phyloP scores from a whole-genome alignment of 768 basidiomycete genomes.

The Hirschioporus abietinus region DNA sequence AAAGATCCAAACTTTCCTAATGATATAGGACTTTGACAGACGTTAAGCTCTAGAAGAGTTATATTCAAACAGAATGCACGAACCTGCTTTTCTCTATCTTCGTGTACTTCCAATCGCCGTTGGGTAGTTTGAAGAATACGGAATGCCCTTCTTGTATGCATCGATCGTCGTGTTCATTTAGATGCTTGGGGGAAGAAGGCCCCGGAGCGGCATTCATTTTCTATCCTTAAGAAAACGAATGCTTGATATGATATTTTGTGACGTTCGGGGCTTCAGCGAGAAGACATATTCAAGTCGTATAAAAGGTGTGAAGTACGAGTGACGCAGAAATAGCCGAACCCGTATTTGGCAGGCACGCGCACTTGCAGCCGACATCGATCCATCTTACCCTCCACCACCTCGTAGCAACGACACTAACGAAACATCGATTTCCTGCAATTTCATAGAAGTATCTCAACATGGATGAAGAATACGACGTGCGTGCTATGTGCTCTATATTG shows the following conservation, averaged over 20 bases:
- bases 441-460: slow-evolving; percentile 37
- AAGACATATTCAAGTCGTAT: no score
- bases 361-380: neutral
- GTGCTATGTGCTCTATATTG: slow-evolving; percentile 9
- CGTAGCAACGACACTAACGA: slow-evolving; percentile 2
- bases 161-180: neutral
- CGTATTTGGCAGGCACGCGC: neutral
- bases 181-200: neutral
- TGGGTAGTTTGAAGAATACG: slow-evolving; percentile 77
- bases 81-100: slow-evolving; percentile 72
- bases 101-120: slow-evolving; percentile 68
- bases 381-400: slow-evolving; percentile 2
- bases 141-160: slow-evolving; percentile 64
- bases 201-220: neutral
- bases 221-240: neutral
- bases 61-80: slow-evolving; percentile 24
- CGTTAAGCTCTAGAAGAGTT: slow-evolving; percentile 2
- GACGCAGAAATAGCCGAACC: neutral
- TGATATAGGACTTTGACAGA: slow-evolving; percentile 49
- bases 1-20: slow-evolving; percentile 89
- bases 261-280: neutral
- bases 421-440: neutral
- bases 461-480: slow-evolving; percentile 99
- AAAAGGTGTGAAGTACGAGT: no score
- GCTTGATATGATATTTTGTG: neutral